phyloP scores from a whole-genome alignment of 192 early-diverging fungal genomes.

The Fimicolochytrium jonesii region DNA sequence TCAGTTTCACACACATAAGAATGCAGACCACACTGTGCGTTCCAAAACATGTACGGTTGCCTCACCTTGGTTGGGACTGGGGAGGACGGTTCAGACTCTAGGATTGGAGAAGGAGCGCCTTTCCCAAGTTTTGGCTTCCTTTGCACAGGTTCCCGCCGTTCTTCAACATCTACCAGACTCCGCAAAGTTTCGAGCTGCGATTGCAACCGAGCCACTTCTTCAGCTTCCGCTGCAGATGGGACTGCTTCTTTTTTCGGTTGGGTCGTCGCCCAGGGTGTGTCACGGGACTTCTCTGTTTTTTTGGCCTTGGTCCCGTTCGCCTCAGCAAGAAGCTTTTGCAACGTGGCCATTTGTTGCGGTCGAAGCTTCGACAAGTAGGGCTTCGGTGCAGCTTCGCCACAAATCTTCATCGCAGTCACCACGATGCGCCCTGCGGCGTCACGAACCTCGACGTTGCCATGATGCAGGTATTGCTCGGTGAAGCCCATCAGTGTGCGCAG shows the following conservation, averaged over 20 bases:
- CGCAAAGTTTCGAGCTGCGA: constrained; percentile 11
- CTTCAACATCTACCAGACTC: constrained; percentile 16
- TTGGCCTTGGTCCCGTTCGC: constrained; percentile 1
- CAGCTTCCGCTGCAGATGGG: constrained; percentile 2
- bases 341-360: constrained; percentile 9
- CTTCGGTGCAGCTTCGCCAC: background rate
- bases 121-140: too few relatives aligned
- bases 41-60: too few relatives aligned
- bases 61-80: too few relatives aligned
- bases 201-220: constrained; percentile 12
- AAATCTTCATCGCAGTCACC: constrained; percentile 33
- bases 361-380: constrained; percentile 7
- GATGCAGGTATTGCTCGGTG: constrained; percentile 48
- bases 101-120: too few relatives aligned
- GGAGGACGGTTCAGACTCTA: too few relatives aligned
- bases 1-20: too few relatives aligned
- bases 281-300: too few relatives aligned
- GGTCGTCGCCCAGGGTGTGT: too few relatives aligned
- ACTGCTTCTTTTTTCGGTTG: too few relatives aligned
- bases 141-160: too few relatives aligned
- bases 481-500: constrained; percentile 49
- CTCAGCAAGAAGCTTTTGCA: constrained; percentile 6
- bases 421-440: constrained; percentile 53
- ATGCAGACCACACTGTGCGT: too few relatives aligned
- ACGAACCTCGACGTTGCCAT: constrained; percentile 59